A percentile compares a stretch with the other conserved stretches of the same genome.
Evolutionary conservation across 1,284 basidiomycete species (phyloP).

Genomic region (Inonotus obliquus): DNA sequence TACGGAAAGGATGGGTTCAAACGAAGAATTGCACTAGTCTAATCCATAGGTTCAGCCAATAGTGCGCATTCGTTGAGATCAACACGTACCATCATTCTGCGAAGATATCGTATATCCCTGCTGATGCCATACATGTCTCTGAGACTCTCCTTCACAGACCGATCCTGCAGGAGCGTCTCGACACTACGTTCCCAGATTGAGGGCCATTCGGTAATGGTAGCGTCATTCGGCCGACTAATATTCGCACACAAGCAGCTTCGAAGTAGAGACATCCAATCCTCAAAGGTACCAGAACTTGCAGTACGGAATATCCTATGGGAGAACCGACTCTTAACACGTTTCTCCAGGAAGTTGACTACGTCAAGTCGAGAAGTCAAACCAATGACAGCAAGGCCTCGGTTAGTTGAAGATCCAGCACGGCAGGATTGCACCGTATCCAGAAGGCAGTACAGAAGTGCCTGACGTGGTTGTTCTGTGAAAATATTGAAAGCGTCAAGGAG

Average conservation of each 20-base stretch:
- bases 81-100: slow-evolving; percentile 59
- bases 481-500: slow-evolving; percentile 89
- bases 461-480: slow-evolving; percentile 84
- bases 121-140: slow-evolving; percentile 62
- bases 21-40: slow-evolving; percentile 48
- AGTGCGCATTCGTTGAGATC: not conserved
- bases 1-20: slow-evolving; percentile 50
- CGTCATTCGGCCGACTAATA: not conserved
- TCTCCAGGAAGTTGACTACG: slow-evolving; percentile 86
- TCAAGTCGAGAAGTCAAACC: slow-evolving; percentile 83
- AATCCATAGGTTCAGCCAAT: slow-evolving; percentile 20
- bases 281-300: slow-evolving; percentile 47
- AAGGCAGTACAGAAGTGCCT: slow-evolving; percentile 87
- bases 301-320: slow-evolving; percentile 85
- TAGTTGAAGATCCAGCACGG: slow-evolving; percentile 42
- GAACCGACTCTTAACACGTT: slow-evolving; percentile 93
- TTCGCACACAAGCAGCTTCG: slow-evolving; percentile 36
- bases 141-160: slow-evolving; percentile 38
- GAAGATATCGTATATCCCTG: slow-evolving; percentile 62
- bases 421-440: slow-evolving; percentile 76
- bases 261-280: slow-evolving; percentile 48
- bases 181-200: slow-evolving; percentile 56
- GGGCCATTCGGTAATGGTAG: slow-evolving; percentile 42
- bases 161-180: slow-evolving; percentile 49
- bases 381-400: slow-evolving; percentile 74